Evolutionary conservation across 2,329 filamentous ascomycete species (phyloP).

Genomic region (Samsoniella hepiali): DNA sequence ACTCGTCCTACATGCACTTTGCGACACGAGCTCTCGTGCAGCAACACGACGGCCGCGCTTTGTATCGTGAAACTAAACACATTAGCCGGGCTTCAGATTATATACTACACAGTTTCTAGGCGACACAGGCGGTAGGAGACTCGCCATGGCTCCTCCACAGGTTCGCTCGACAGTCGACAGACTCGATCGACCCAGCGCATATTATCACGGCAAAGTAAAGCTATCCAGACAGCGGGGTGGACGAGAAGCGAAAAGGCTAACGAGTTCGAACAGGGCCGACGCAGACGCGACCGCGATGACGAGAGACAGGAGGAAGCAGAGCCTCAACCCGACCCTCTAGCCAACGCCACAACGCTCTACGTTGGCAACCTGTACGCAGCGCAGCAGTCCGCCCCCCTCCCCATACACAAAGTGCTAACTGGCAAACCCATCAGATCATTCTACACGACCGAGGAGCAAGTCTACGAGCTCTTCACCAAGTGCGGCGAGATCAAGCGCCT

Average conservation of each 20-base stretch:
- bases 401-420: conserved; percentile 12
- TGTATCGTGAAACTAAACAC: too few relatives aligned
- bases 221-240: conserved; percentile 22
- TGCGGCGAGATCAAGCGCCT: conserved; percentile 97
- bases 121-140: background rate
- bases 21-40: conserved; percentile 8
- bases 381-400: background rate
- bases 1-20: background rate
- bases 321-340: conserved; percentile 63
- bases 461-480: conserved; percentile 94
- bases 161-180: conserved; percentile 69
- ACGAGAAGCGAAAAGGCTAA: background rate
- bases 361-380: conserved; percentile 79
- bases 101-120: background rate
- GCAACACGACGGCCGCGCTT: background rate
- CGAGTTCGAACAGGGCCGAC: conserved; percentile 60
- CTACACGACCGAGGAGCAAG: conserved; percentile 98
- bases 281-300: conserved; percentile 61
- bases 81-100: background rate
- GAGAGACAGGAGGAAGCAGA: conserved; percentile 52
- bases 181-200: conserved; percentile 91
- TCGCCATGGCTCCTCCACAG: conserved; percentile 10
- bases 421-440: conserved; percentile 62
- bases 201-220: conserved; percentile 77
- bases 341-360: conserved; percentile 89